Base-by-base conservation (phyloP, 306 rosid species). In the Sophora flavescens region DNA sequence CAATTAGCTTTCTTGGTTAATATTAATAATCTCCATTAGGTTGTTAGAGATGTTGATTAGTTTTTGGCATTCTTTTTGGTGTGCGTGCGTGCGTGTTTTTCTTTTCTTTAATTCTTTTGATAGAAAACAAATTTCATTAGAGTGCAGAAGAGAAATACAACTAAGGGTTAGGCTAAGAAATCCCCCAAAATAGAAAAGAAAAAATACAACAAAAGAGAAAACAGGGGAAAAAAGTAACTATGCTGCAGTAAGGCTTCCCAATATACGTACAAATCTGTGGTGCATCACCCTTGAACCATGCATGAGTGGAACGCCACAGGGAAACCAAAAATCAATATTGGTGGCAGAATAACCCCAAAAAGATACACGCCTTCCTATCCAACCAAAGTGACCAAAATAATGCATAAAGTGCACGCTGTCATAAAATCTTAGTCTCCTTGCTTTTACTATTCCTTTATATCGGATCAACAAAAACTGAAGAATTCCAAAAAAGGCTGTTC, bases 1-100 rank as follows among this genome's bases (percentile, higher is more conserved):
- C 32, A 9, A 1, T n/a, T 73, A 45, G 8, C 16, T 44, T 73
- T 39, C 28, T 44, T 13, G n/a, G 59, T 73, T 73, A 14, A 26
- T 28, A 17, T 73, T 73, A 14, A 26, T 28, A 17, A 26, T 41
- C 7, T 9, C 68, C 14, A 42, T 4, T 56, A 72, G 66, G 54
- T 9, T 6, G 66, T 57, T 11, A 41, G 42, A 57, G 51, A 45
- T 12, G 44, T 15, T 73, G 10, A n/a, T 28, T 44, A 18, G 68
- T 8, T 57, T 7, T 54, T 56, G 68, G 16, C 77, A 42, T 73
- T 68, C 45, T 57, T 41, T 59, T 1, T 35, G 70, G 57, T 5
- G 22, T 22, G 14, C 10, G 14, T 11, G 13, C 12, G 14, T 18
- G 5, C 2, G 30, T 28, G 30, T 2, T 30, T 30, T 30, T 30